Base-by-base conservation (phyloP, 2,329 filamentous ascomycete species). In the Juglanconis oblonga region DNA sequence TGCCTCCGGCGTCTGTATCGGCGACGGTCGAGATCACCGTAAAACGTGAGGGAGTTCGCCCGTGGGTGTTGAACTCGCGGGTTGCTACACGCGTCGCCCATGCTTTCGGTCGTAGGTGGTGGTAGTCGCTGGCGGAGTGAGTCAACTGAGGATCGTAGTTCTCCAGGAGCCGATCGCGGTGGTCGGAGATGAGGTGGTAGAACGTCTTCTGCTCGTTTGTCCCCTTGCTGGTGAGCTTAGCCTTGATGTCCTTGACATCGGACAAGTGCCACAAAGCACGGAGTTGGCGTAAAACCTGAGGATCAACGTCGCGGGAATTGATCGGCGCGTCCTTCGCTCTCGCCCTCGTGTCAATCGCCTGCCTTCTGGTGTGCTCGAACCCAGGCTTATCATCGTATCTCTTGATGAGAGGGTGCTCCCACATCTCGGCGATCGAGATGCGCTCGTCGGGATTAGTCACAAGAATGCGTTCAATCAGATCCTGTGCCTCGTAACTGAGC, bases 181-280 rank as follows among this genome's bases (percentile, higher is more conserved):
- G 96, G 72, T 88, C 89, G 65, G 89, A 76, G 7, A 99, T 82
- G 24, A 96, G 83, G 74, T 87, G 89, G 73, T 98, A 99, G 73
- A 98, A 97, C 66, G 94, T 83, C 70, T 97, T 96, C 71, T 97
- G 92, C 58, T 97, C 91, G 65, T 96, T 98, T 4, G 85, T 80
- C 86, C 86, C 83, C 36, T 84, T 75, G 64, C 78, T 84, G 11
- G 82, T 74, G n/a, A 98, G 79, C 68, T 87, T 88, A 58, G 85
- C 78, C 31, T 89, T 81, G 29, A 98, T 76, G 17, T 87, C 82
- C 33, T 89, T 84, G 66, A 94, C 89, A 38, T 85, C 85, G 65
- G 91, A 89, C 67, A 88, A 90, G 76, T 98, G 93, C 93, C 92
- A 98, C 68, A 98, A 82, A 2, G 92, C 94, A 62, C 90, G 89